phyloP scores from a whole-genome alignment of 306 rosid genomes.

The Prunus padus region DNA sequence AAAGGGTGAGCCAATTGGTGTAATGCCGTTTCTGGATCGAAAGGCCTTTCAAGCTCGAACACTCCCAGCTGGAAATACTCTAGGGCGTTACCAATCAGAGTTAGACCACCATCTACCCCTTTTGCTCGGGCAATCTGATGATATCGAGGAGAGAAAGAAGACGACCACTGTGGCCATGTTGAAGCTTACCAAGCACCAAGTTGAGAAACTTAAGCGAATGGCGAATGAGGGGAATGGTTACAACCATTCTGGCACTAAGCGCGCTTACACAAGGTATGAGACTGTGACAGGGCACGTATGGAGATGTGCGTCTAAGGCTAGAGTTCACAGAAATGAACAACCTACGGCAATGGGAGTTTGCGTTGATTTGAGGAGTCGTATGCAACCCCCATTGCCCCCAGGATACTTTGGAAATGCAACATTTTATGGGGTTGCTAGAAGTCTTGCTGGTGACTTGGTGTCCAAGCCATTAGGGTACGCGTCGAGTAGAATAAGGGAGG shows the following conservation, averaged over 20 bases:
- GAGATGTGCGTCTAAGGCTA: slow-evolving; percentile 59
- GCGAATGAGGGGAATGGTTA: slow-evolving; percentile 33
- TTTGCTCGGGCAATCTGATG: slow-evolving; percentile 6
- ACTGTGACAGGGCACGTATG: slow-evolving; percentile 46
- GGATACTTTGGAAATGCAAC: slow-evolving; percentile 58
- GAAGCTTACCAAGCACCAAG: slow-evolving; percentile 37
- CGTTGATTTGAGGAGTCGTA: slow-evolving; percentile 42
- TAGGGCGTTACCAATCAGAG: background rate
- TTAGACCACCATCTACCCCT: slow-evolving; percentile 26
- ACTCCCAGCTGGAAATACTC: background rate
- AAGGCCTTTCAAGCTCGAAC: slow-evolving; percentile 9
- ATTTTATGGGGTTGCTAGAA: slow-evolving; percentile 39
- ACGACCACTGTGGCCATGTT: slow-evolving; percentile 35
- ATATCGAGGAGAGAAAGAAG: slow-evolving; percentile 40
- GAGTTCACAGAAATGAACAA: slow-evolving; percentile 37
- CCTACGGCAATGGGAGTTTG: slow-evolving; percentile 36
- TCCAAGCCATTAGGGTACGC: slow-evolving; percentile 53
- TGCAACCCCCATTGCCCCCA: slow-evolving; percentile 42
- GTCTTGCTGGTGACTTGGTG: slow-evolving; percentile 47
- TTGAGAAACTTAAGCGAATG: slow-evolving; percentile 35
- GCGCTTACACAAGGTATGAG: slow-evolving; percentile 47
- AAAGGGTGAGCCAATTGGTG: slow-evolving; percentile 38
- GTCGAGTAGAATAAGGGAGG: slow-evolving; percentile 48
- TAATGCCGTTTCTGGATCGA: slow-evolving; percentile 39
- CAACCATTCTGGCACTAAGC: background rate